A percentile compares a stretch with the other conserved stretches of the same genome.
phyloP scores from a whole-genome alignment of 768 basidiomycete species.

The Auricularia cornea region DNA sequence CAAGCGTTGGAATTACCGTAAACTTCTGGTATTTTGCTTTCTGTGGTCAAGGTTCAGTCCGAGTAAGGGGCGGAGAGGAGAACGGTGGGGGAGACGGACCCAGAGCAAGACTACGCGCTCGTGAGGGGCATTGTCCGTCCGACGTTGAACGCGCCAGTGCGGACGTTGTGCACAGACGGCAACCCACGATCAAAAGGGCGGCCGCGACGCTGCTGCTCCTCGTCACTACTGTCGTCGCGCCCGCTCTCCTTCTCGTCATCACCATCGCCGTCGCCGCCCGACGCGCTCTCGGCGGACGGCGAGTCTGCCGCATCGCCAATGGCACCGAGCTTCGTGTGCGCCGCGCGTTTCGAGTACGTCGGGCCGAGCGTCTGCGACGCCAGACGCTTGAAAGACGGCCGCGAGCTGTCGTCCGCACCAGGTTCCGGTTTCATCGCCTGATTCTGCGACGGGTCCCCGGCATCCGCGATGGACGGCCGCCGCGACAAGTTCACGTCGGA shows the following conservation, averaged over 20 bases:
- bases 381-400: conserved; percentile 66
- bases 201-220: not conserved
- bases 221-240: conserved; percentile 9
- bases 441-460: not conserved
- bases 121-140: not conserved
- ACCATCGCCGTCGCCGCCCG: conserved; percentile 22
- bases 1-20: no score
- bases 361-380: conserved; percentile 69
- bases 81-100: no score
- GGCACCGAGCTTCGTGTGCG: conserved; percentile 28
- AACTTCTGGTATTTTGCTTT: no score
- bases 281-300: not conserved
- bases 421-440: not conserved
- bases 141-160: not conserved
- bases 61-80: no score
- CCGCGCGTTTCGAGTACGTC: conserved; percentile 42
- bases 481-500: not conserved
- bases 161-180: not conserved
- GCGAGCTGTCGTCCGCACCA: not conserved
- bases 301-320: conserved; percentile 7
- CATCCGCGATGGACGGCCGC: not conserved
- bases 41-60: no score
- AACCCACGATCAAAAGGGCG: not conserved
- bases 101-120: not conserved
- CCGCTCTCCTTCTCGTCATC: conserved; percentile 14